Base-by-base conservation (phyloP, 768 basidiomycete species). In the Tricholomella constricta region DNA sequence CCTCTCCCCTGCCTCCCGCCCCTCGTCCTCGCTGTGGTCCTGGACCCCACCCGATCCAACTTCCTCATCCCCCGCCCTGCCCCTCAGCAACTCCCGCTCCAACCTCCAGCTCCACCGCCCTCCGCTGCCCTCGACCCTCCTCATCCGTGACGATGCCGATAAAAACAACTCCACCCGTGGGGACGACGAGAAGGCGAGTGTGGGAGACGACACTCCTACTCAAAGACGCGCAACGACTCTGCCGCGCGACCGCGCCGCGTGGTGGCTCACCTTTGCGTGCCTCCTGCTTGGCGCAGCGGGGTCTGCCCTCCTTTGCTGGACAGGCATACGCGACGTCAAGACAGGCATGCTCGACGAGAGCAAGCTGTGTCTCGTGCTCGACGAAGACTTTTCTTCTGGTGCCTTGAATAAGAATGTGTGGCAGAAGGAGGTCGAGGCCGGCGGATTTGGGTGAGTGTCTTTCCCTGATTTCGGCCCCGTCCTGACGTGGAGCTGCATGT, bases 1-100 rank as follows among this genome's bases (percentile, higher is more conserved):
- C 71, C 80, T 88, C 48, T 80, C 85, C 3, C 88, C 88, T 0
- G 78, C 86, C 1, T 85, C 84, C 1, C 78, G 87, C n/a, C 85
- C 86, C 0, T 69, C 78, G 4, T 82, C 79, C 2, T 75, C 79
- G 12, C 47, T 85, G 0, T 88, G 86, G 87, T 73, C 80, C 0
- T 86, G 86, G 8, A 83, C 85, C 1, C 63, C 77, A 0, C 76
- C 77, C 57, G 60, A 59, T 55, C 61, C 66, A 55, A 58, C 63
- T 45, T 34, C 27, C 25, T 57, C 66, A 45, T 37, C 67, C 61
- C 36, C 67, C 60, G 11, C 65, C 52, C 20, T 66, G 72, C 29
- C 67, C 58, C 52, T 65, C 65, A 17, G 59, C 62, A 1, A 61
- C 58, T 7, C 59, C 29, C 45, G 44, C 29, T 56, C 76, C 22